phyloP scores from a whole-genome alignment of 208 protist genomes.

The Naegleria gruberi region DNA sequence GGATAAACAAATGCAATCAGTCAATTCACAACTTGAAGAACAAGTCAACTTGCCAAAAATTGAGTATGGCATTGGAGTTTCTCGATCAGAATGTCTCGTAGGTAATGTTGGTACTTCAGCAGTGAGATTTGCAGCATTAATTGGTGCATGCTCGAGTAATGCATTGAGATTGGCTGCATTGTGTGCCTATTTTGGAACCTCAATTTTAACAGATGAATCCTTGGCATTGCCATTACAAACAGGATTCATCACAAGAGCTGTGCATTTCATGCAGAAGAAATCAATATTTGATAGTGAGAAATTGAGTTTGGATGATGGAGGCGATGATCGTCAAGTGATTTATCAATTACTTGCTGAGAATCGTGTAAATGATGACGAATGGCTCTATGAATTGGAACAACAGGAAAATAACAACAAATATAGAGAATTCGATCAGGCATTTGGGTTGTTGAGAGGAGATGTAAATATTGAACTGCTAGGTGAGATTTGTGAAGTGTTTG shows the following conservation, averaged over 20 bases:
- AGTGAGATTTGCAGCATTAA: not conserved
- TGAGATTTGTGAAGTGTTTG: not conserved
- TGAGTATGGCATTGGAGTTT: not conserved
- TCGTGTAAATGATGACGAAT: not conserved
- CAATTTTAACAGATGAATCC: not conserved
- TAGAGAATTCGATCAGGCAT: not conserved
- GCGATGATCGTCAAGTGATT: not conserved
- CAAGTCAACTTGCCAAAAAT: not conserved
- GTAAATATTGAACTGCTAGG: not conserved
- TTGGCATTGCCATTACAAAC: not conserved
- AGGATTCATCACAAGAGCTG: not conserved
- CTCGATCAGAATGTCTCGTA: not conserved
- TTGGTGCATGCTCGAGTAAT: not conserved
- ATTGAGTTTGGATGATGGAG: not conserved
- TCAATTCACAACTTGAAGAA: not conserved
- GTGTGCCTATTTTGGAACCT: not conserved
- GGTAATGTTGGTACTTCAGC: not conserved
- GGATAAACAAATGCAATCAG: not conserved
- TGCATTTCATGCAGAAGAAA: not conserved
- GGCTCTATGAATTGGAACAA: not conserved
- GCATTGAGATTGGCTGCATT: not conserved
- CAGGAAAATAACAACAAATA: not conserved
- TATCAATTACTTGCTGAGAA: not conserved
- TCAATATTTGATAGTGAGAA: not conserved
- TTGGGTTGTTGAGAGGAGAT: not conserved